Evolutionary conservation across 116 monocot species (phyloP), one percentile per base, ranked within the genome.

Genomic region (Trichopus zeylanicus): DNA sequence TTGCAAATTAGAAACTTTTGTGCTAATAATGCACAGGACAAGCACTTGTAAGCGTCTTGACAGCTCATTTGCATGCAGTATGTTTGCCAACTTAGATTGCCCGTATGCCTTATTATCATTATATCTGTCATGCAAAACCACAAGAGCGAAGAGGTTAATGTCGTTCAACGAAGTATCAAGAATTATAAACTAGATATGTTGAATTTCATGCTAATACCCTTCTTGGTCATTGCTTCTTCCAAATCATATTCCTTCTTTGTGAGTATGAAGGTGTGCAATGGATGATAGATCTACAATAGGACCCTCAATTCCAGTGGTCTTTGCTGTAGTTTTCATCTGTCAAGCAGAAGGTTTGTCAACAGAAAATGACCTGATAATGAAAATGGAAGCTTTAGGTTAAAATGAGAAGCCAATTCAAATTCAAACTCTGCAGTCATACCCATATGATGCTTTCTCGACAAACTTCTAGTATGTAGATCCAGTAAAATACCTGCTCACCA

Each of bases 1-100:
- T n/a, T n/a, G n/a, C n/a, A n/a, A n/a, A n/a, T n/a, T n/a, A n/a
- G n/a, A n/a, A n/a, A n/a, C n/a, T n/a, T n/a, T n/a, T n/a, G n/a
- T n/a, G n/a, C n/a, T n/a, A n/a, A n/a, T n/a, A n/a, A n/a, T n/a
- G n/a, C n/a, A n/a, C n/a, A 58, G 19, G 34, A 32, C 18, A 6
- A 22, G 15, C 68, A 97, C 97, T 87, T 87, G 46, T 5, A 97
- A 56, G 20, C 84, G 86, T 53, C 87, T 68, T 6, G 97, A 81
- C 19, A 97, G 76, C 61, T 82, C 83, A 28, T 74, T 71, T 8
- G 71, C 74, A 61, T 91, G 91, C 27, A 91, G 74, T 57, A 91
- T 77, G 63, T 97, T 97, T 29, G 97, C 97, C 39, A 97, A 79
- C 57, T 97, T 97, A 3, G 97, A 97, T 56, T 97, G 97, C 10